Conservation (phyloP, 2,329 filamentous ascomycete genomes). For the Arthrobotrys sphaeroides region DNA sequence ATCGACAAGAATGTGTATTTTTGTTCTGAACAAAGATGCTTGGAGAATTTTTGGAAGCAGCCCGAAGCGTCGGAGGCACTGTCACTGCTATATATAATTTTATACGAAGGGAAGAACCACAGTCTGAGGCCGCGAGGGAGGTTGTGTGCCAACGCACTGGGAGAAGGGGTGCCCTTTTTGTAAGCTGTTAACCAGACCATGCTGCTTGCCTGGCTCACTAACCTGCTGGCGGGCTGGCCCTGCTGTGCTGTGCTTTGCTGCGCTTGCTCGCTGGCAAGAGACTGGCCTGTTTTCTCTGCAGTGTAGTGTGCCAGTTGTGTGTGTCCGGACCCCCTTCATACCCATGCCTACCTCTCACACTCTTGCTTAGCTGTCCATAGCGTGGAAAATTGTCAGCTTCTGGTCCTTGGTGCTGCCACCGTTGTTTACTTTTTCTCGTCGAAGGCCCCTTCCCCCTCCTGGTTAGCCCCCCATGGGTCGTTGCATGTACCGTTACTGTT, state of each 20-base stretch:
- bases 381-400: conserved; percentile 54
- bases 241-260: conserved; percentile 28
- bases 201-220: conserved; percentile 1
- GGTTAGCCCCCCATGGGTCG: conserved; percentile 50
- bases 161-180: conserved; percentile 50
- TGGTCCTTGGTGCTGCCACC: conserved; percentile 50
- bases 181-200: conserved; percentile 43
- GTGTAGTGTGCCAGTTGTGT: conserved; percentile 31
- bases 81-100: conserved; percentile 32
- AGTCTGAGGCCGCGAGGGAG: conserved; percentile 33
- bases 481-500: conserved; percentile 55
- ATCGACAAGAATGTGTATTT: conserved; percentile 48
- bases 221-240: conserved; percentile 25
- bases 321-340: conserved; percentile 21
- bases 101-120: conserved; percentile 26
- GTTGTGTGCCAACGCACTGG: conserved; percentile 43
- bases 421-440: conserved; percentile 48
- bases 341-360: conserved; percentile 20
- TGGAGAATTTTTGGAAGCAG: conserved; percentile 25
- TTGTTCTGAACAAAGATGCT: conserved; percentile 32
- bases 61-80: conserved; percentile 26
- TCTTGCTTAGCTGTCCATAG: conserved; percentile 53
- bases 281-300: conserved; percentile 1
- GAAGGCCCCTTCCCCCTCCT: conserved; percentile 37
- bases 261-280: conserved; percentile 15